Evolutionary conservation across 2,329 filamentous ascomycete species (phyloP).

Genomic region (Colletotrichum cuscutae): DNA sequence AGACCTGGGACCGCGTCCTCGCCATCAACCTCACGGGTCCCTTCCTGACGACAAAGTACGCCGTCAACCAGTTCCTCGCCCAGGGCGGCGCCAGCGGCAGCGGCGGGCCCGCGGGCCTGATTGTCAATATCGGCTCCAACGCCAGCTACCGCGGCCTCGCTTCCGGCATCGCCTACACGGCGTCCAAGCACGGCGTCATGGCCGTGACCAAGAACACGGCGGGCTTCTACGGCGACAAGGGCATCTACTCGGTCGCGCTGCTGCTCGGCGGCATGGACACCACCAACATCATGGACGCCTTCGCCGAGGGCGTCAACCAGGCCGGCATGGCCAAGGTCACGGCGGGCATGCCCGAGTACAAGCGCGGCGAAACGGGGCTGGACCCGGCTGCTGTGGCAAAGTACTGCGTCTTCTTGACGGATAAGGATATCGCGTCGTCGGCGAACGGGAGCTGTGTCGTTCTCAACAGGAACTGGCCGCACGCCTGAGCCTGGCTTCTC

Average conservation of each 20-base stretch:
- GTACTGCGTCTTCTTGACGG: slow-evolving; percentile 49
- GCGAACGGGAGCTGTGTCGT: slow-evolving; percentile 46
- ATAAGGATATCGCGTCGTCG: slow-evolving; percentile 44
- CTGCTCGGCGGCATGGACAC: slow-evolving; percentile 32
- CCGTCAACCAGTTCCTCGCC: slow-evolving; percentile 59
- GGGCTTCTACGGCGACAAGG: slow-evolving; percentile 62
- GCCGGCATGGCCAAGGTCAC: slow-evolving; percentile 44
- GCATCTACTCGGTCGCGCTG: slow-evolving; percentile 49
- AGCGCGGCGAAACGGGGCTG: slow-evolving; percentile 42
- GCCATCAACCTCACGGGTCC: slow-evolving; percentile 67
- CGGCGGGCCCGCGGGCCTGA: slow-evolving; percentile 33
- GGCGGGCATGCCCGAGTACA: slow-evolving; percentile 42
- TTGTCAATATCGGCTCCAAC: slow-evolving; percentile 40
- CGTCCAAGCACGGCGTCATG: slow-evolving; percentile 63
- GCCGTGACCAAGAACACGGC: slow-evolving; percentile 68
- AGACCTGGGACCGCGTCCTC: slow-evolving; percentile 64
- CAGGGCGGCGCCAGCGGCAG: slow-evolving; percentile 38
- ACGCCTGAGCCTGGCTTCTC: not conserved
- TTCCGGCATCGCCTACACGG: slow-evolving; percentile 60
- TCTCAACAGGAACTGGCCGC: slow-evolving; percentile 50
- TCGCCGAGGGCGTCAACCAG: slow-evolving; percentile 48
- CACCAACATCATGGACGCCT: slow-evolving; percentile 45
- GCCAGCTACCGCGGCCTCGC: slow-evolving; percentile 25
- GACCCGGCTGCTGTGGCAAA: slow-evolving; percentile 50
- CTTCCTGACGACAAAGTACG: slow-evolving; percentile 62